A percentile compares a stretch with the other conserved stretches of the same genome.
These are phyloP conservation scores for Diaporthe citrichinensis DNA, from an alignment of 2,329 filamentous ascomycete species.

Conservation along the genomic window DNA sequence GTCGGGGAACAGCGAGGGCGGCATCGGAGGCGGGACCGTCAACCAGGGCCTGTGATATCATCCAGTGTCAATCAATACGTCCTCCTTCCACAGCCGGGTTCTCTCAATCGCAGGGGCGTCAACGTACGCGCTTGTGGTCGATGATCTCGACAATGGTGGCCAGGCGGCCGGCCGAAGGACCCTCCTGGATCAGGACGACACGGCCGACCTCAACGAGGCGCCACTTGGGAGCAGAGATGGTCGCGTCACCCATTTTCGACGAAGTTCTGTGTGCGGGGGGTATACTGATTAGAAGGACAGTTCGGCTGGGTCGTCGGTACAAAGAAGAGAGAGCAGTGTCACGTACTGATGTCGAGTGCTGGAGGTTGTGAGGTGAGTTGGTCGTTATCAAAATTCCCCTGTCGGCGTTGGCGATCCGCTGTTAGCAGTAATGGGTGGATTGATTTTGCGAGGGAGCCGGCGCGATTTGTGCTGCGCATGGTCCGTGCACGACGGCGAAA, in stretches of 20 bases:
- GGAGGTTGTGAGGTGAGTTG: conserved; percentile 37
- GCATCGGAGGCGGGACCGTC: conserved; percentile 91
- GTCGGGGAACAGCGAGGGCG: conserved; percentile 86
- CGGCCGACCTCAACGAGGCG: conserved; percentile 99
- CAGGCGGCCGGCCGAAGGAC: conserved; percentile 86
- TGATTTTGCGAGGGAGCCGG: conserved; percentile 30
- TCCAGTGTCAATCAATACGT: conserved; percentile 49
- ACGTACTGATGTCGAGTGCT: conserved; percentile 37
- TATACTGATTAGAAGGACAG: conserved; percentile 46
- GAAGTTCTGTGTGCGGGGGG: conserved; percentile 62
- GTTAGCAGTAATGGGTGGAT: conserved; percentile 34
- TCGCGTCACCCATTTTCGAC: conserved; percentile 85
- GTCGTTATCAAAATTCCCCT: conserved; percentile 38
- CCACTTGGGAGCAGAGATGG: conserved; percentile 87
- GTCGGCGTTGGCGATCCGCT: conserved; percentile 38
- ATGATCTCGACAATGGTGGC: conserved; percentile 99
- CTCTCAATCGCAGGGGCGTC: conserved; percentile 36
- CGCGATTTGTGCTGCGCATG: conserved; percentile 27
- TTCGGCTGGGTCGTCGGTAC: conserved; percentile 18
- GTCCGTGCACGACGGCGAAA: conserved; percentile 32
- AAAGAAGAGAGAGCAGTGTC: conserved; percentile 22
- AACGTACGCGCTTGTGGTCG: conserved; percentile 99
- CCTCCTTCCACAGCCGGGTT: conserved; percentile 26
- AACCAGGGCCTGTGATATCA: conserved; percentile 82
- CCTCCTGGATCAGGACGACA: conserved; percentile 90